Evolutionary conservation across 805 yeast species (phyloP).

Genomic region (Candida sithepensis): DNA sequence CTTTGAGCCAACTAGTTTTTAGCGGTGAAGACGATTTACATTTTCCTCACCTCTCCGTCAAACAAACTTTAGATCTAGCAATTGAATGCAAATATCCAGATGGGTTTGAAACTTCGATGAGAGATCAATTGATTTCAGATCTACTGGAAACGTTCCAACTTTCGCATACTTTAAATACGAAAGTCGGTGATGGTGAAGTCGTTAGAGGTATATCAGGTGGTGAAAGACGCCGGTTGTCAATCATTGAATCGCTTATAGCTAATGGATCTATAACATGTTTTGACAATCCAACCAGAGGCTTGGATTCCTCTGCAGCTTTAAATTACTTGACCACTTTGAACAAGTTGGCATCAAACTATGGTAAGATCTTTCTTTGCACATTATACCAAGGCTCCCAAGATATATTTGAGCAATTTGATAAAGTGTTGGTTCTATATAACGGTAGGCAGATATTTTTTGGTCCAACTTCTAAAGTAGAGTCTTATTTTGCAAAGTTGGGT

Average conservation of each 20-base stretch:
- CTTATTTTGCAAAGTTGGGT: conserved; percentile 63
- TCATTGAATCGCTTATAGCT: conserved; percentile 70
- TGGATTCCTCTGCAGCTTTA: conserved; percentile 80
- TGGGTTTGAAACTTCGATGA: neutral
- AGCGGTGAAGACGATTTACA: conserved; percentile 58
- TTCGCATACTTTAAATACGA: conserved; percentile 49
- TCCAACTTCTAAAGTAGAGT: conserved; percentile 39
- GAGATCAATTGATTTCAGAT: neutral
- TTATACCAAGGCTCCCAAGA: conserved; percentile 58
- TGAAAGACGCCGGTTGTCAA: conserved; percentile 79
- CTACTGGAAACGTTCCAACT: conserved; percentile 43
- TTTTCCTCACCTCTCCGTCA: conserved; percentile 66
- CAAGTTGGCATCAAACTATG: conserved; percentile 20
- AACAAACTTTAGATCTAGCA: conserved; percentile 63
- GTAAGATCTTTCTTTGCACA: conserved; percentile 16
- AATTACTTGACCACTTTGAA: conserved; percentile 69
- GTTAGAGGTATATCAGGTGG: conserved; percentile 76
- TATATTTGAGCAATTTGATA: conserved; percentile 61
- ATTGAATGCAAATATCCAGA: conserved; percentile 43
- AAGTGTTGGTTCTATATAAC: conserved; percentile 54
- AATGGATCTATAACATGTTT: conserved; percentile 64
- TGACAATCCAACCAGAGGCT: conserved; percentile 84
- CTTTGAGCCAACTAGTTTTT: conserved; percentile 39
- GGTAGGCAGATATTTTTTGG: conserved; percentile 68
- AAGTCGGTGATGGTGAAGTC: conserved; percentile 42